Conservation (phyloP, 257 asterid genomes). For the Cinchona pubescens region DNA sequence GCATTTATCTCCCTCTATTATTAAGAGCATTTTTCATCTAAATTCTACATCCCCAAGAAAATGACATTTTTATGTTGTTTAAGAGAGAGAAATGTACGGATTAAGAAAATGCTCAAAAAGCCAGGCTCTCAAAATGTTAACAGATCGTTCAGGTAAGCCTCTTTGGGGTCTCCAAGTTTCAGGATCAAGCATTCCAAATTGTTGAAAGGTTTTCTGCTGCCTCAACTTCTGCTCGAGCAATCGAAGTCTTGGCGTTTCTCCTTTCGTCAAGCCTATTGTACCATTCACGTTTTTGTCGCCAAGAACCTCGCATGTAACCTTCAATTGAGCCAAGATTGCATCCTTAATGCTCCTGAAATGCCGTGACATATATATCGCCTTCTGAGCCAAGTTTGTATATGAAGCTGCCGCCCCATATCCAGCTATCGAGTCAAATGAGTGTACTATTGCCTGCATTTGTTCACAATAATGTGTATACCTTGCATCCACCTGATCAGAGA, state of each 20-base stretch:
- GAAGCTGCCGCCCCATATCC: conserved; percentile 64
- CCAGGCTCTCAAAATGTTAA: conserved; percentile 67
- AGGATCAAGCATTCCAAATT: conserved; percentile 58
- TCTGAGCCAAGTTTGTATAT: conserved; percentile 63
- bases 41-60: too few relatives aligned
- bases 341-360: conserved; percentile 80
- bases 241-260: conserved; percentile 74
- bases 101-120: conserved; percentile 83
- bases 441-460: conserved; percentile 68
- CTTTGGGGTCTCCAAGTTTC: conserved; percentile 85
- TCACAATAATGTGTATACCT: conserved; percentile 65
- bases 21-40: too few relatives aligned
- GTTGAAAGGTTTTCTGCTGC: conserved; percentile 58
- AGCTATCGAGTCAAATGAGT: conserved; percentile 50
- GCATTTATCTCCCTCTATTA: too few relatives aligned
- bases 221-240: conserved; percentile 58
- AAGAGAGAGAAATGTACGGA: conserved; percentile 45
- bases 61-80: too few relatives aligned
- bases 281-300: conserved; percentile 57
- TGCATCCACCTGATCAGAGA: conserved; percentile 51
- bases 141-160: conserved; percentile 78
- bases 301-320: conserved; percentile 47
- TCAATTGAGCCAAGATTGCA: conserved; percentile 51
- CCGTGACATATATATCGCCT: conserved; percentile 83
- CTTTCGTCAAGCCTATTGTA: conserved; percentile 50